Evolutionary conservation across 176 grass and related monocot species (phyloP), one percentile per base, ranked within the genome.

Genomic region (Avena insularis): DNA sequence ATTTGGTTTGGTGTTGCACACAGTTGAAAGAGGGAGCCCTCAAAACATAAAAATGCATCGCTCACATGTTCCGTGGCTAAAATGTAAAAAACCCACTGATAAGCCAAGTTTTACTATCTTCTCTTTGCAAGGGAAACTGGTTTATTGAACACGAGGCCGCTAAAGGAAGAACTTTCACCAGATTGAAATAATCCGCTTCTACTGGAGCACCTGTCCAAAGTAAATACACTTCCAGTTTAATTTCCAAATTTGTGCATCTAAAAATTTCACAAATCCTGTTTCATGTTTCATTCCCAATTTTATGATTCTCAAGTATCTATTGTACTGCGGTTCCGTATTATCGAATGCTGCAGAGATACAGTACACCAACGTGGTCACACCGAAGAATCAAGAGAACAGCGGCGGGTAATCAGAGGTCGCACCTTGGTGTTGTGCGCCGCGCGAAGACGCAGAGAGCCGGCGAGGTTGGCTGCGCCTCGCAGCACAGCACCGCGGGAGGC

Each of bases 401-500:
- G 46, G 40, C 2, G 20, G 79, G 4, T 4, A 58, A 75, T 11
- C 55, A 77, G 15, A 82, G 10, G 49, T 4, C 45, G 16, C 31
- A 92, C 91, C 84, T 90, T 90, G 19, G 87, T 89, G 46, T 84
- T 81, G 69, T 87, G 84, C 15, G 40, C 12, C 16, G 87, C 80
- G 51, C 84, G 60, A 60, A 92, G 75, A 20, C 76, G 91, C 29
- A 92, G 75, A 0, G 81, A 87, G 6, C 87, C 81, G 29, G 87
- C 60, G 21, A 87, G 80, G 76, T 89, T 53, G 9, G 75, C 27
- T 31, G 67, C 3, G 40, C 87, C 91, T 6, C 61, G 79, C 84
- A 92, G 80, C 49, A 89, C 65, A 67, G 84, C 84, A 21, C 48
- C 60, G 16, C 80, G 84, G 74, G 80, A 71, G 1, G 74, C 91